Base-by-base conservation (phyloP, 192 early-diverging fungal species). In the Umbelopsis isabellina region DNA sequence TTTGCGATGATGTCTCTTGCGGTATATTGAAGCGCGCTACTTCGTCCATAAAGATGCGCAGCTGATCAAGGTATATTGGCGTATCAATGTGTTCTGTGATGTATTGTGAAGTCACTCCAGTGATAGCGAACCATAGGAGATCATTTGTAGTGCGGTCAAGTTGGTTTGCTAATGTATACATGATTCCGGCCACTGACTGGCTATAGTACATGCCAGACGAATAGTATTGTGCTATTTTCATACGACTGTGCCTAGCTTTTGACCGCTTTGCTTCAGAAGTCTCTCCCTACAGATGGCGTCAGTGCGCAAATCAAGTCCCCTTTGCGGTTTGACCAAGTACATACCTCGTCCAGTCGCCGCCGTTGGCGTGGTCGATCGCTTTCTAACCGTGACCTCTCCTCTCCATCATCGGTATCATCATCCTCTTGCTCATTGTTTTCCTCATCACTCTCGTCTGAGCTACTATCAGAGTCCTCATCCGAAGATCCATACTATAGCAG, bases 91-190 rank as follows among this genome's bases (percentile, higher is more conserved):
- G 85, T 66, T 94, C 91, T 73, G 89, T 79, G 20, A 92, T 49
- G 50, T 88, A 93, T 77, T 95, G 93, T 46, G 91, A 86, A 21
- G 93, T 91, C 13, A 94, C 74, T 4, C 92, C 93, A 7, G 93
- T 81, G 12, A 96, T 93, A 0, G 96, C 91, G 22, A 89, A 67
- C 91, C 96, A 98, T 25, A 95, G 77, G 15, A 91, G 76, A 37
- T 95, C 91, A 13, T 83, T 82, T 18, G 85, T 88, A 0, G 89
- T 84, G 7, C 89, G 82, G 23, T 88, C 90, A 6, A 98, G 71
- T 72, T 95, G 91, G 21, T 79, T 84, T 12, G 91, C 87, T 66
- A 98, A 80, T 69, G 80, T 79, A 79, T 95, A 94, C 49, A 91
- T 71, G 44, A 89, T 82, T 13, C 90, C 84, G 1, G 93, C 80